Evolutionary conservation across 1,284 basidiomycete species (phyloP), one percentile per base, ranked within the genome.

Genomic region (Jaminaea rosea): DNA sequence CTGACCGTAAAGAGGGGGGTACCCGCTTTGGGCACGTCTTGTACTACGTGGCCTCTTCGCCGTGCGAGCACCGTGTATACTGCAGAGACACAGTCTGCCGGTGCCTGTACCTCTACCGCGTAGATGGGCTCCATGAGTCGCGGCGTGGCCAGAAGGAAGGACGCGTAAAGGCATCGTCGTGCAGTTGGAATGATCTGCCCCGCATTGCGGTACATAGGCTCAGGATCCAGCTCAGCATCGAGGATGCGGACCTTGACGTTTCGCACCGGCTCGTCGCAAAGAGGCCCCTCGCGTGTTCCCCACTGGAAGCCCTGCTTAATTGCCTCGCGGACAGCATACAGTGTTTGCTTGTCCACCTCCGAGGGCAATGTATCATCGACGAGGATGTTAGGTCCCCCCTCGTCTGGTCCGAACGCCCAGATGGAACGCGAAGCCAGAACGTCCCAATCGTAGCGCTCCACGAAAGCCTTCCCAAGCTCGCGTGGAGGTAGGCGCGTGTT

Each of bases 271-370:
- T 99, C 94, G 73, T 98, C 94, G 72, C 92, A 96, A 47, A 99
- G 73, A 19, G 94, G 94, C 1, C 94, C 94, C 78, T 99, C 94
- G 42, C 93, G 80, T 46, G 93, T 84, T 52, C 88, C 94, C 94
- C 94, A 98, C 74, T 96, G 94, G 84, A 98, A 99, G 28, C 94
- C 94, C 77, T 98, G 94, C 77, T 90, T 93, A 71, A 98, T 86
- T 63, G 89, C 86, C 66, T 98, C 93, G 75, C 86, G 91, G 48
- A 97, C 88, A 13, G 85, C 84, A 31, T 82, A 83, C 51, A 99
- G 77, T 55, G 90, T 69, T 75, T 91, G 94, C 77, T 96, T 96
- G 78, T 99, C 93, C 44, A 88, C 88, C 78, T 96, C 89, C 15
- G 86, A 88, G 3, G 94, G 93, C 44, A 98, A 77, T 1, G 94